Conservation (phyloP, 2,329 filamentous ascomycete species). For the Pseudogymnoascus sp. region DNA sequence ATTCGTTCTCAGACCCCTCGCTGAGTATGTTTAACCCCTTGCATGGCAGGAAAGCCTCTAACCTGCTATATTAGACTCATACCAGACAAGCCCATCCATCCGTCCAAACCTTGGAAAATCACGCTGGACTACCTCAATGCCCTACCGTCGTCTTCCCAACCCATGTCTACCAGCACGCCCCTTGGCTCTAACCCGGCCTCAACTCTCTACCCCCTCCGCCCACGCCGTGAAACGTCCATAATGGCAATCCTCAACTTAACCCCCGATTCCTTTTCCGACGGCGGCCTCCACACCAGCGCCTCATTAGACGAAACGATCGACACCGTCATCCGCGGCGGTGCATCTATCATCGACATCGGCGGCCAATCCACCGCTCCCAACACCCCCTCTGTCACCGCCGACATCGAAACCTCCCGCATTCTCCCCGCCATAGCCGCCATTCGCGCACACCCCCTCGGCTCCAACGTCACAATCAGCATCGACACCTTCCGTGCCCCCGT, state of each 20-base stretch:
- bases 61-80: slow-evolving; percentile 38
- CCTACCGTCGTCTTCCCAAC: slow-evolving; percentile 39
- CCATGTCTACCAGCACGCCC: slow-evolving; percentile 52
- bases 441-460: slow-evolving; percentile 53
- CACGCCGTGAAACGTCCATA: slow-evolving; percentile 54
- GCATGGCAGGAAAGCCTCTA: slow-evolving; percentile 2
- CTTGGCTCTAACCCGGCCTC: slow-evolving; percentile 34
- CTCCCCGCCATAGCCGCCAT: slow-evolving; percentile 71
- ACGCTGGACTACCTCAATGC: slow-evolving; percentile 53
- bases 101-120: slow-evolving; percentile 49
- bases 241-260: slow-evolving; percentile 97
- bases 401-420: slow-evolving; percentile 70
- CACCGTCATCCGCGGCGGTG: slow-evolving; percentile 57
- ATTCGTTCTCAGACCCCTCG: slow-evolving; percentile 83
- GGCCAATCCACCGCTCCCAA: slow-evolving; percentile 86
- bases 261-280: slow-evolving; percentile 94
- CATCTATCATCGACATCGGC: slow-evolving; percentile 82
- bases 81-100: slow-evolving; percentile 44
- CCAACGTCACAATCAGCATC: slow-evolving; percentile 66
- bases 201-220: slow-evolving; percentile 49
- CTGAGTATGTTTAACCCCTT: slow-evolving; percentile 47
- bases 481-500: slow-evolving; percentile 89
- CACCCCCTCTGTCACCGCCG: slow-evolving; percentile 55
- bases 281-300: slow-evolving; percentile 51
- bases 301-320: slow-evolving; percentile 51